Evolutionary conservation across 192 early-diverging fungal species (phyloP).

Genomic region (Coemansia reversa): DNA sequence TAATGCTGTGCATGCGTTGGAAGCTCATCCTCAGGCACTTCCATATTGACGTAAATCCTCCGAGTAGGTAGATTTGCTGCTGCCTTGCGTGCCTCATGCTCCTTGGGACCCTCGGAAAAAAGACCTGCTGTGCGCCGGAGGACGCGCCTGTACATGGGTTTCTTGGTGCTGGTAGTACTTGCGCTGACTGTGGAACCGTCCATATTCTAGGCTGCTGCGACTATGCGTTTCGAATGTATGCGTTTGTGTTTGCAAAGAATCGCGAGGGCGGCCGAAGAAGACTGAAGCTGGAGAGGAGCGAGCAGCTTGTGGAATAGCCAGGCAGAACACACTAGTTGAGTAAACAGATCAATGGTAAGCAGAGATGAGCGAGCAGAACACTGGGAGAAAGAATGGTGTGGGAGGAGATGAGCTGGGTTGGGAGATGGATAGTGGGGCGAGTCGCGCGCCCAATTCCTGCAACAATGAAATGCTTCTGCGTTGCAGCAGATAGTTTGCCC

Average conservation of each 20-base stretch:
- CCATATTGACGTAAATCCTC: constrained; percentile 64
- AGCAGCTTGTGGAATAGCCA: background rate
- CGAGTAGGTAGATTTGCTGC: constrained; percentile 33
- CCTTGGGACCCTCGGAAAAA: constrained; percentile 14
- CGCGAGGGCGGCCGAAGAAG: too few relatives aligned
- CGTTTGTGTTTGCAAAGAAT: too few relatives aligned
- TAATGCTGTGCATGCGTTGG: constrained; percentile 57
- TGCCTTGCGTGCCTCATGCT: constrained; percentile 25
- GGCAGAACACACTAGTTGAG: constrained; percentile 9
- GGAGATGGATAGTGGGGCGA: too few relatives aligned
- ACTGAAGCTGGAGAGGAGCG: background rate
- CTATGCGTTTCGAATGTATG: background rate
- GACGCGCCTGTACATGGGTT: constrained; percentile 20
- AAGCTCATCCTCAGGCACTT: constrained; percentile 57
- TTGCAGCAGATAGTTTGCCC: too few relatives aligned
- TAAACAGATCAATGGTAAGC: constrained; percentile 11
- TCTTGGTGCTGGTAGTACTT: constrained; percentile 11
- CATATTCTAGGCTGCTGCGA: background rate
- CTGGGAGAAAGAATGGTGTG: too few relatives aligned
- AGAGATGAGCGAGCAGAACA: constrained; percentile 1
- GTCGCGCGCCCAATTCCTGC: too few relatives aligned
- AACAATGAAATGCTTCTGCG: too few relatives aligned
- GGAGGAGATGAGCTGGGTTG: too few relatives aligned
- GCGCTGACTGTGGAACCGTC: constrained; percentile 6
- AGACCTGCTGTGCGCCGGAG: constrained; percentile 15